Evolutionary conservation across 305 asterid genomes (phyloP).

Genomic region (Euphrasia arctica): DNA sequence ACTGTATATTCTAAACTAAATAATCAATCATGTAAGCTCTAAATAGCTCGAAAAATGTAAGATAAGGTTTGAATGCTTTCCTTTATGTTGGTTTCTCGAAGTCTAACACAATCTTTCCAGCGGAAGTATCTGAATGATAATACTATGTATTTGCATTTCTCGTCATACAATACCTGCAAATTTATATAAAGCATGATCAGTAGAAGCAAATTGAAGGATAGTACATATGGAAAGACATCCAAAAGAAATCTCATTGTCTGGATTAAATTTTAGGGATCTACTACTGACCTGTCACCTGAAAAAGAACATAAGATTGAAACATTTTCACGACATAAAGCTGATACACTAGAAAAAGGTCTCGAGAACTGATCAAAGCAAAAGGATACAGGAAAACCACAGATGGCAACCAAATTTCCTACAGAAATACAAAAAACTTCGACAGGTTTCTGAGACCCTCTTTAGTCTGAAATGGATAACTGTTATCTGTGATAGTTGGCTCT

Average conservation of each 20-base stretch:
- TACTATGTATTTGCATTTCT: too few species aligned
- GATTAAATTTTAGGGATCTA: slow-evolving; percentile 61
- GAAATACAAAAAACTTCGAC: slow-evolving; percentile 68
- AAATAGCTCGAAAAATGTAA: too few species aligned
- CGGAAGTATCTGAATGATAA: too few species aligned
- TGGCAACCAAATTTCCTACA: slow-evolving; percentile 12
- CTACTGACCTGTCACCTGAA: slow-evolving; percentile 93
- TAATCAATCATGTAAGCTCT: background rate
- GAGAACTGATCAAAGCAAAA: slow-evolving; percentile 18
- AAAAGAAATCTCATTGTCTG: slow-evolving; percentile 57
- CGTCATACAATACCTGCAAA: too few species aligned
- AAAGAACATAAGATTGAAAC: slow-evolving; percentile 23
- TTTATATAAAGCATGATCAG: too few species aligned
- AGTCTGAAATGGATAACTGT: slow-evolving; percentile 64
- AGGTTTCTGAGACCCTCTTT: slow-evolving; percentile 78
- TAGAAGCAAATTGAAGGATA: too few species aligned
- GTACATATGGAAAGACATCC: too few species aligned
- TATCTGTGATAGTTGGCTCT: slow-evolving; percentile 56
- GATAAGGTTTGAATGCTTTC: too few species aligned
- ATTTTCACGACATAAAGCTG: slow-evolving; percentile 15
- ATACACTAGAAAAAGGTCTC: slow-evolving; percentile 11
- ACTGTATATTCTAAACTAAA: slow-evolving; percentile 7
- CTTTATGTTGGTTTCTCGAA: too few species aligned
- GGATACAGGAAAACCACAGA: slow-evolving; percentile 17
- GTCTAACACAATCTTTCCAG: too few species aligned